phyloP scores from a whole-genome alignment of 495 filamentous ascomycete species.

The Neurospora sp. region DNA sequence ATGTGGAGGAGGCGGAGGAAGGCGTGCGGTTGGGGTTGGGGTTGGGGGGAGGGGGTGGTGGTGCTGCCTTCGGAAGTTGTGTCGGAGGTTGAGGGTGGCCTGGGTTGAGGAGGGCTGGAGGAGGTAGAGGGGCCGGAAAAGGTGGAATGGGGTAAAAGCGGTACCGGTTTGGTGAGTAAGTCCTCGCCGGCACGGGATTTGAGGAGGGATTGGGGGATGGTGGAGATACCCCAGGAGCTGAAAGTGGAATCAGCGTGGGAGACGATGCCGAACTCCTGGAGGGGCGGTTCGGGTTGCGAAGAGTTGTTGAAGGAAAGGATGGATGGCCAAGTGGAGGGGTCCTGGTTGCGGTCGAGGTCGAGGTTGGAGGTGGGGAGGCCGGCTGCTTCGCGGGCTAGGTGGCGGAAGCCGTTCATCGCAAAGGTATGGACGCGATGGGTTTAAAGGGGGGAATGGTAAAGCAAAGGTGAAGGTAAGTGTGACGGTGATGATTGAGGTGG shows the following conservation, averaged over 20 bases:
- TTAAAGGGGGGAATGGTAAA: too few species aligned
- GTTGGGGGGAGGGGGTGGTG: background rate
- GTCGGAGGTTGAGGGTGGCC: too few species aligned
- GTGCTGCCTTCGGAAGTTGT: background rate
- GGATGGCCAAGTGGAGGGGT: background rate
- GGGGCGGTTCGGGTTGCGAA: background rate
- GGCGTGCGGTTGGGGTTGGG: background rate
- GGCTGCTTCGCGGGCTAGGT: background rate
- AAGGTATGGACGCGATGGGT: background rate
- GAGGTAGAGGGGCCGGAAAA: background rate
- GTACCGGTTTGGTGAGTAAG: background rate
- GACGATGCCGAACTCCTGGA: background rate
- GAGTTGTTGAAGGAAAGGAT: background rate
- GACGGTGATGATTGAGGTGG: accelerated
- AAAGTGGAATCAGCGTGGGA: background rate
- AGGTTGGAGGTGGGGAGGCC: background rate
- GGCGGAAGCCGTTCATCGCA: background rate
- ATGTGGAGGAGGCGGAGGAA: background rate
- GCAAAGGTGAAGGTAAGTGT: too few species aligned
- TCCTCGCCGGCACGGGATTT: background rate
- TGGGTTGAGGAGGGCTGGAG: background rate
- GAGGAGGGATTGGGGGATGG: background rate
- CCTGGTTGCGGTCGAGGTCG: background rate
- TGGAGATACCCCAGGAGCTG: background rate
- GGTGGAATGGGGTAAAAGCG: background rate